Evolutionary conservation across 73 alveolate genomes (phyloP).

Genomic region (Paramecium sexaurelia): DNA sequence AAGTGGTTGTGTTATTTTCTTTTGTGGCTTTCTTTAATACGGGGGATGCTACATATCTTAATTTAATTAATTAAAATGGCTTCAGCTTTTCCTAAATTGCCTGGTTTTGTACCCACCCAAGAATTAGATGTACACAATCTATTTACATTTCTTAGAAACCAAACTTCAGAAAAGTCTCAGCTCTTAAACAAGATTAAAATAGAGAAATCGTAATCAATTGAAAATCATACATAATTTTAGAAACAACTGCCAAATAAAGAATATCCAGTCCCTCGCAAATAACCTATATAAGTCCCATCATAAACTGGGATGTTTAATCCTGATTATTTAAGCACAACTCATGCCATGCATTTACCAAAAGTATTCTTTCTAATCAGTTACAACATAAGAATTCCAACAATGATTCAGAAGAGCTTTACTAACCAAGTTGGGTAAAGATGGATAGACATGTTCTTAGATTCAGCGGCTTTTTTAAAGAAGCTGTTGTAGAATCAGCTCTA

Average conservation of each 20-base stretch:
- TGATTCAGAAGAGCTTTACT: constrained; percentile 85
- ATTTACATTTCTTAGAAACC: constrained; percentile 69
- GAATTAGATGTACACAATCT: constrained; percentile 70
- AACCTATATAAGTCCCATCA: constrained; percentile 67
- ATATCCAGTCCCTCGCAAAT: constrained; percentile 74
- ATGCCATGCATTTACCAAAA: constrained; percentile 70
- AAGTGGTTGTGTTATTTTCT: constrained; percentile 34
- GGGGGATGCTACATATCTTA: constrained; percentile 17
- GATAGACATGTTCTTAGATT: constrained; percentile 92
- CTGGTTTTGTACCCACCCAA: constrained; percentile 86
- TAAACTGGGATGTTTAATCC: constrained; percentile 73
- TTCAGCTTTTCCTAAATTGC: constrained; percentile 84
- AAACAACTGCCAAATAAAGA: constrained; percentile 64
- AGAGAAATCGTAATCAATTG: constrained; percentile 65
- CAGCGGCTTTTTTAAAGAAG: constrained; percentile 92
- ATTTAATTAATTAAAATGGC: constrained; percentile 60
- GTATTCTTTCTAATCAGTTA: neutral
- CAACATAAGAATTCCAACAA: constrained; percentile 31
- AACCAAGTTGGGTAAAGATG: constrained; percentile 93
- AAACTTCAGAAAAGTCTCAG: constrained; percentile 68
- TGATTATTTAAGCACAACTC: constrained; percentile 73
- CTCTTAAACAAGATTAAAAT: constrained; percentile 74
- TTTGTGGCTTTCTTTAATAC: constrained; percentile 33
- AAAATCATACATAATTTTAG: constrained; percentile 14
- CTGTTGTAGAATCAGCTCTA: constrained; percentile 91